These are phyloP conservation scores for Takakia lepidozioides DNA, from an alignment of 225 moss, liverwort and hornwort genomes.

Conservation along the genomic window DNA sequence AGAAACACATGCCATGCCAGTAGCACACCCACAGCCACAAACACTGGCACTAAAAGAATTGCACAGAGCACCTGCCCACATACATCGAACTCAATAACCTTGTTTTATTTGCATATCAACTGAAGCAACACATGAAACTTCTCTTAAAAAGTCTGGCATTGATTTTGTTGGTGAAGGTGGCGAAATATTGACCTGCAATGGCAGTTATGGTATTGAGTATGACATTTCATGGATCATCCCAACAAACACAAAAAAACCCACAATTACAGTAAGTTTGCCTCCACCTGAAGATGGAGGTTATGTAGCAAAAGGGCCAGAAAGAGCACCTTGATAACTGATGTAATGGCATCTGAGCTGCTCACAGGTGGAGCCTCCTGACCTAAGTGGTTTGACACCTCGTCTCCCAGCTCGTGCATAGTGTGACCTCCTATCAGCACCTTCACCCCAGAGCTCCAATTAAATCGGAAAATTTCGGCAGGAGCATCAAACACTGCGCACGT, in stretches of 20 bases:
- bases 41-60: constrained; percentile 62
- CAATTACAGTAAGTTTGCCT: constrained; percentile 6
- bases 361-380: constrained; percentile 34
- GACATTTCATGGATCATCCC: too few relatives aligned
- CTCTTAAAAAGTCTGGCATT: too few relatives aligned
- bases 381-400: constrained; percentile 24
- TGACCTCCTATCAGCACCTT: constrained; percentile 72
- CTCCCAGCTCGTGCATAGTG: constrained; percentile 65
- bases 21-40: constrained; percentile 80
- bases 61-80: constrained; percentile 71
- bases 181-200: too few relatives aligned
- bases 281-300: too few relatives aligned
- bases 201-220: too few relatives aligned
- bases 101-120: too few relatives aligned
- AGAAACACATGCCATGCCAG: constrained; percentile 86
- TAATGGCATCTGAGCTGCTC: constrained; percentile 49
- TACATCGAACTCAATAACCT: too few relatives aligned
- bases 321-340: constrained; percentile 72
- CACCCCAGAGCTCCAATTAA: constrained; percentile 7
- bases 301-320: too few relatives aligned
- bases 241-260: neutral
- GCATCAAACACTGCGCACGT: too few relatives aligned
- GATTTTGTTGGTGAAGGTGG: too few relatives aligned
- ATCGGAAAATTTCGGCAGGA: neutral
- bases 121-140: too few relatives aligned